phyloP scores from a whole-genome alignment of 345 rosid genomes.

The Euphorbia pulcherrima region DNA sequence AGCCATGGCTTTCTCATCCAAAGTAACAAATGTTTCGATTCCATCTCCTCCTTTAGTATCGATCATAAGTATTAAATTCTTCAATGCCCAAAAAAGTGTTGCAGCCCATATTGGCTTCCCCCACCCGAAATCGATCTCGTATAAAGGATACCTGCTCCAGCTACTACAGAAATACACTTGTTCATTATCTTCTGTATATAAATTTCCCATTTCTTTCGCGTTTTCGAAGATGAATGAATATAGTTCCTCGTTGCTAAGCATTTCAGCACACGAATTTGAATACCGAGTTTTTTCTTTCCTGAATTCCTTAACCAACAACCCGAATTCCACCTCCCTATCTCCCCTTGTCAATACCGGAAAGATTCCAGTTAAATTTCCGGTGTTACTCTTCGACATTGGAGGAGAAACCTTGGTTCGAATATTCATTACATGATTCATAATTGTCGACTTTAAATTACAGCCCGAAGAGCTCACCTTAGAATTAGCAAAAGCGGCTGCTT shows the following conservation, averaged over 20 bases:
- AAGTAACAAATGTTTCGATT: neutral
- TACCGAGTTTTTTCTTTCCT: neutral
- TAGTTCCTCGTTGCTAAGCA: neutral
- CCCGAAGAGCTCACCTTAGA: neutral
- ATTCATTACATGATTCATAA: neutral
- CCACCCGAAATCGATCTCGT: slow-evolving; percentile 19
- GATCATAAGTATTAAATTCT: neutral
- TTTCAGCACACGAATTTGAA: neutral
- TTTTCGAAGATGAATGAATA: neutral
- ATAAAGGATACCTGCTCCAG: slow-evolving; percentile 7
- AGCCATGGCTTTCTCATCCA: neutral
- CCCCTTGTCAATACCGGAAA: neutral
- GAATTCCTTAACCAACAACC: neutral
- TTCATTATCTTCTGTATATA: neutral
- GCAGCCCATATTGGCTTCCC: slow-evolving; percentile 16
- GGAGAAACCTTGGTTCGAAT: neutral
- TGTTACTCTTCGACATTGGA: neutral
- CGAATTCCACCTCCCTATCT: neutral
- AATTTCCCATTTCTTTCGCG: neutral
- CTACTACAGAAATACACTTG: slow-evolving; percentile 5
- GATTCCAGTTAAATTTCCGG: neutral
- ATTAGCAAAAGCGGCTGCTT: neutral
- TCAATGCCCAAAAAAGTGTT: neutral
- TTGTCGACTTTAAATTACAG: too few relatives aligned
- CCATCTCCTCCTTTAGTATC: neutral